phyloP scores from a whole-genome alignment of 345 rosid genomes.

The Pseudoturritis turrita region DNA sequence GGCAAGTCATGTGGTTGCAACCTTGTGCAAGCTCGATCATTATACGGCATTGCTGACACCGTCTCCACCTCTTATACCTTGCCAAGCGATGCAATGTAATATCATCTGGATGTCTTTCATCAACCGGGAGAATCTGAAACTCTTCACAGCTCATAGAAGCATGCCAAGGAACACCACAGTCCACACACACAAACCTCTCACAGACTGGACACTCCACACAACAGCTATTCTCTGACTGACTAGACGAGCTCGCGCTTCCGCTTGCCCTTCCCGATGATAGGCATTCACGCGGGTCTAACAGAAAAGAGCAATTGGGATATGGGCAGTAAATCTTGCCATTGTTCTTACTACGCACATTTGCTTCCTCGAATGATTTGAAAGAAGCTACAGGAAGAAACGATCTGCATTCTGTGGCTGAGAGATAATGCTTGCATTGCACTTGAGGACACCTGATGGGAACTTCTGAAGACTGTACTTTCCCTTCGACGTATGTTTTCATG shows the following conservation, averaged over 20 bases:
- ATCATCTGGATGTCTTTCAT: conserved; percentile 83
- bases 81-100: conserved; percentile 80
- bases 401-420: conserved; percentile 60
- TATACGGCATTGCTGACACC: conserved; percentile 85
- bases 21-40: conserved; percentile 94
- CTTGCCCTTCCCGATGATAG: conserved; percentile 50
- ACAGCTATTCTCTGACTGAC: conserved; percentile 57
- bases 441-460: conserved; percentile 92
- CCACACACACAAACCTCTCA: conserved; percentile 78
- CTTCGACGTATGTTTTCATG: conserved; percentile 83
- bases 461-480: conserved; percentile 68
- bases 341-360: conserved; percentile 38
- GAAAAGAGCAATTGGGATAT: conserved; percentile 69
- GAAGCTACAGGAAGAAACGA: conserved; percentile 65
- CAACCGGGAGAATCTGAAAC: conserved; percentile 78
- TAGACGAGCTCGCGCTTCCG: conserved; percentile 63
- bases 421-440: conserved; percentile 67
- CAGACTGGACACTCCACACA: conserved; percentile 84
- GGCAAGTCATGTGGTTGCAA: conserved; percentile 95
- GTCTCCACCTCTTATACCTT: conserved; percentile 82
- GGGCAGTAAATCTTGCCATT: conserved; percentile 81
- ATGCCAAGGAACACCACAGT: conserved; percentile 97
- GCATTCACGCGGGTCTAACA: conserved; percentile 74
- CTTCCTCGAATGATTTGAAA: conserved; percentile 65
- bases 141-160: conserved; percentile 77